phyloP scores from a whole-genome alignment of 1,139 yeast genomes.

The Taiozyma onychis region DNA sequence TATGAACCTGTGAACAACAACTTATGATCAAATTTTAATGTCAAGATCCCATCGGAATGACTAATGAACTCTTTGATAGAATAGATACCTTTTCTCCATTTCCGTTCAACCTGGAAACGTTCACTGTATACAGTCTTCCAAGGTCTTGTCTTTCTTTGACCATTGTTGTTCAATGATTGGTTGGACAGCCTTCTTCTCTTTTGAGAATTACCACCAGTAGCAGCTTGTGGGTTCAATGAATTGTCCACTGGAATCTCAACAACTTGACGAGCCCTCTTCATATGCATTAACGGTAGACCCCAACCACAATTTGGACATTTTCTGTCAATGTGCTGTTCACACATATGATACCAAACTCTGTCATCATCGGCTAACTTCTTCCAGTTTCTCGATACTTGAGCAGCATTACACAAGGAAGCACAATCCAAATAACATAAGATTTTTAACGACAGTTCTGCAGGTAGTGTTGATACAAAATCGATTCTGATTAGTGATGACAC shows the following conservation, averaged over 20 bases:
- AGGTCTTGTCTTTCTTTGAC: conserved; percentile 53
- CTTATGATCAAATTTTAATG: conserved; percentile 76
- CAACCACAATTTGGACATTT: conserved; percentile 98
- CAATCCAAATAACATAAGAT: conserved; percentile 88
- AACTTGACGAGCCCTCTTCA: conserved; percentile 63
- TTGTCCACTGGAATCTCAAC: conserved; percentile 15
- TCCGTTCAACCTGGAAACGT: conserved; percentile 82
- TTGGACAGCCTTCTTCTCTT: conserved; percentile 21
- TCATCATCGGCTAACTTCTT: conserved; percentile 89
- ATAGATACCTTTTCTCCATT: conserved; percentile 87
- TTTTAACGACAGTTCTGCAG: conserved; percentile 79
- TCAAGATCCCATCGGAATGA: conserved; percentile 83
- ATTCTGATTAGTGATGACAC: conserved; percentile 75
- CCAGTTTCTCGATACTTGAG: conserved; percentile 88
- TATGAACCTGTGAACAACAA: conserved; percentile 86
- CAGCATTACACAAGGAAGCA: conserved; percentile 85
- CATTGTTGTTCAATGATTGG: conserved; percentile 15
- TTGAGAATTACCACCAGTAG: conserved; percentile 3
- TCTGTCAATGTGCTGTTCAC: conserved; percentile 95
- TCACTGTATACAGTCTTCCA: conserved; percentile 96
- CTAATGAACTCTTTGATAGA: conserved; percentile 63
- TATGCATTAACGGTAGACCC: conserved; percentile 92
- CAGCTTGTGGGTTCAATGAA: not conserved
- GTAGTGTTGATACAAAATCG: conserved; percentile 81
- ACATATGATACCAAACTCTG: conserved; percentile 96